Evolutionary conservation across 441 rosid species (phyloP).

Genomic region (Pelargonium hybrid): DNA sequence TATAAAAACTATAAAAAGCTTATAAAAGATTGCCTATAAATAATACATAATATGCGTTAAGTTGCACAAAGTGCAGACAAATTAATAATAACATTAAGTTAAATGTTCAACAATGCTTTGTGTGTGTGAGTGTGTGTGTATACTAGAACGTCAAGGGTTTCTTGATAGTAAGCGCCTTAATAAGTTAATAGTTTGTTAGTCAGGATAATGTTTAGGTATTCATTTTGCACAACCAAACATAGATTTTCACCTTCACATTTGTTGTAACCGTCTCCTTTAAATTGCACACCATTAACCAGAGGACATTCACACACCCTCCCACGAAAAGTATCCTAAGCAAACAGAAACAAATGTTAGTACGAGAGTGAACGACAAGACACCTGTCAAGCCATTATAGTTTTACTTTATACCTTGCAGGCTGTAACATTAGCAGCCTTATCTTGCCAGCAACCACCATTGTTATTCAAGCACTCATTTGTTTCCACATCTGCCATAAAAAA

Average conservation of each 20-base stretch:
- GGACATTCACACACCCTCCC: slow-evolving; percentile 97
- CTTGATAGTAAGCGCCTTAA: neutral
- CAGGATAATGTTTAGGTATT: neutral
- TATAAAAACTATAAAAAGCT: neutral
- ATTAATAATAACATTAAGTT: no score
- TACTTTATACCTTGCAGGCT: slow-evolving; percentile 73
- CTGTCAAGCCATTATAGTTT: slow-evolving; percentile 12
- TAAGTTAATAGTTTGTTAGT: neutral
- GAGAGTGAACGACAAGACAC: neutral
- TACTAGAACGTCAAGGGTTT: no score
- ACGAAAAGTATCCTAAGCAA: slow-evolving; percentile 82
- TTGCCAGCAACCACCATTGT: slow-evolving; percentile 94
- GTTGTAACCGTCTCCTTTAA: slow-evolving; percentile 95
- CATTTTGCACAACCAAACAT: neutral
- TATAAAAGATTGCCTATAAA: neutral
- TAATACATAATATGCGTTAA: no score
- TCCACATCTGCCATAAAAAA: slow-evolving; percentile 60
- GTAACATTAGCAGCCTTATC: slow-evolving; percentile 72
- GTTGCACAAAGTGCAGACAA: neutral
- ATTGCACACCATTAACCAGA: slow-evolving; percentile 77
- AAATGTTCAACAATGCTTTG: no score
- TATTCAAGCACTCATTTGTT: slow-evolving; percentile 91
- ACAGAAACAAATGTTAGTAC: slow-evolving; percentile 2
- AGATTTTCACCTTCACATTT: slow-evolving; percentile 68
- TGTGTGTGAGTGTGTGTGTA: no score